These are phyloP conservation scores for Aureobasidium sp. DNA, from an alignment of 2,329 filamentous ascomycete genomes.

Conservation along the genomic window DNA sequence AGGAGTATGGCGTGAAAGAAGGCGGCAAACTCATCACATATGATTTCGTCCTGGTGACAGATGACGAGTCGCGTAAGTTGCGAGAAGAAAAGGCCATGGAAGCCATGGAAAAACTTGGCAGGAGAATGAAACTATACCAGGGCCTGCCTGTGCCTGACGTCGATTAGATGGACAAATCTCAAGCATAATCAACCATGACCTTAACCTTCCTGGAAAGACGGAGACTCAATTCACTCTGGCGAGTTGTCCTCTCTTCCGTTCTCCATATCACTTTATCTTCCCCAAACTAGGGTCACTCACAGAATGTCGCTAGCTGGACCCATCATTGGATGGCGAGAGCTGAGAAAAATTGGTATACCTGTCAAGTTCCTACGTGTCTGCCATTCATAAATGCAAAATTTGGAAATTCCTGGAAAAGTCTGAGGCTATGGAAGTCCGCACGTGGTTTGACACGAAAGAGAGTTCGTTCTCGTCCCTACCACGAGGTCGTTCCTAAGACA, in stretches of 20 bases:
- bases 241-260: neutral
- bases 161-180: slow-evolving; percentile 33
- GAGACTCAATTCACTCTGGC: too few species aligned
- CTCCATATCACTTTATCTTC: neutral
- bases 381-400: too few species aligned
- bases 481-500: neutral
- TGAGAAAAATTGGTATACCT: too few species aligned
- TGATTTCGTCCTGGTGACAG: slow-evolving; percentile 70
- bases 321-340: too few species aligned
- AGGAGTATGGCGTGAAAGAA: slow-evolving; percentile 55
- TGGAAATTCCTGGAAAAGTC: too few species aligned
- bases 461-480: neutral
- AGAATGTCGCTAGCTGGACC: too few species aligned
- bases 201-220: too few species aligned
- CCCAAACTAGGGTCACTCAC: too few species aligned
- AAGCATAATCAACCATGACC: neutral
- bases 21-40: slow-evolving; percentile 51
- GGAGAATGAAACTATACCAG: slow-evolving; percentile 65
- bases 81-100: slow-evolving; percentile 60
- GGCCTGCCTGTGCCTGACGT: slow-evolving; percentile 69
- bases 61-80: slow-evolving; percentile 60
- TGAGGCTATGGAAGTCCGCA: neutral
- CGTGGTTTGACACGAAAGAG: neutral
- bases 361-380: too few species aligned
- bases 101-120: slow-evolving; percentile 60